Conservation (phyloP, 1,139 yeast genomes). For the Geotrichum restrictum region DNA sequence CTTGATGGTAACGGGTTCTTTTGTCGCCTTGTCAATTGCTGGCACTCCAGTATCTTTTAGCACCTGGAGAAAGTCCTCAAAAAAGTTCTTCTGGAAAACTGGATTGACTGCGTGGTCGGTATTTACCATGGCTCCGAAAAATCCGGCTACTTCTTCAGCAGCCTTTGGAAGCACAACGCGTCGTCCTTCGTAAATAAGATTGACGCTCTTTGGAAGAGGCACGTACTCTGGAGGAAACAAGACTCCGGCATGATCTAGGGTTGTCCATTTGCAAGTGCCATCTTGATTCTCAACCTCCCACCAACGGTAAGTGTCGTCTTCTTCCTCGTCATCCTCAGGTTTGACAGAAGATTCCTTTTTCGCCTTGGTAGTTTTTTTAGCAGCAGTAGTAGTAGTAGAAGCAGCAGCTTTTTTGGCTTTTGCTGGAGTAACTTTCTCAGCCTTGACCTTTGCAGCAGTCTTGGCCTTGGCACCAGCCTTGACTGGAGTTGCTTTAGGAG, state of each 20-base stretch:
- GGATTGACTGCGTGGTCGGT: conserved; percentile 88
- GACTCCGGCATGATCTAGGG: conserved; percentile 85
- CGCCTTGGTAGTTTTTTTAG: conserved; percentile 19
- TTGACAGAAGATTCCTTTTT: conserved; percentile 20
- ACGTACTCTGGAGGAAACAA: conserved; percentile 89
- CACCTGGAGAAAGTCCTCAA: conserved; percentile 68
- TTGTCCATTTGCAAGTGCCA: conserved; percentile 78
- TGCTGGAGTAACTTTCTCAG: conserved; percentile 12
- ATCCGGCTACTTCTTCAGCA: conserved; percentile 97
- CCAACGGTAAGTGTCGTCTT: conserved; percentile 68
- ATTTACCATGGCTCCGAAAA: conserved; percentile 82
- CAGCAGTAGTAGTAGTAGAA: conserved; percentile 13
- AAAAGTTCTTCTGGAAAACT: conserved; percentile 80
- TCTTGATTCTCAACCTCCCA: conserved; percentile 75
- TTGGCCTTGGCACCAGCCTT: conserved; percentile 13
- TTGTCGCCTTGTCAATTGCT: conserved; percentile 41
- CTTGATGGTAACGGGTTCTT: conserved; percentile 46
- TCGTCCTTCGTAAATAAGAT: conserved; percentile 67
- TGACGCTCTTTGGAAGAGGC: conserved; percentile 77
- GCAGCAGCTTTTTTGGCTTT: conserved; percentile 12
- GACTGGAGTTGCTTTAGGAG: conserved; percentile 16
- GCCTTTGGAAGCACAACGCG: conserved; percentile 68
- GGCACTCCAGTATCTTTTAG: conserved; percentile 63
- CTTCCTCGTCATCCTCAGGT: conserved; percentile 47
- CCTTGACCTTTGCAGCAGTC: background rate